A percentile compares a stretch with the other conserved stretches of the same genome.
Conservation (phyloP, 2,329 filamentous ascomycete species). For the Alternaria brassicae region DNA sequence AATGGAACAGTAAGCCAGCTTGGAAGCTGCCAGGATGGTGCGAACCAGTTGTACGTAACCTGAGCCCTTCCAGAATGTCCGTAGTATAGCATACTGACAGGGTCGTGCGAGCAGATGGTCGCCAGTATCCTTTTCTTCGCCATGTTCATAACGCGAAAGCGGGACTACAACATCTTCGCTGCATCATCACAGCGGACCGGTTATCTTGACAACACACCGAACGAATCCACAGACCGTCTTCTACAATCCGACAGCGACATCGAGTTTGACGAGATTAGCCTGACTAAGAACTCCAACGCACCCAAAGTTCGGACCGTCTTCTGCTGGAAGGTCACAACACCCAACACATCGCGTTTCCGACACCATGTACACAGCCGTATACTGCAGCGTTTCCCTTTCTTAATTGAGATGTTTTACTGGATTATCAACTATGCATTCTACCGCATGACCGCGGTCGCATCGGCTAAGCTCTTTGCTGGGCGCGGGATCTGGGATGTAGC, state of each 20-base stretch:
- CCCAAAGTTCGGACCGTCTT: slow-evolving; percentile 61
- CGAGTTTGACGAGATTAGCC: slow-evolving; percentile 47
- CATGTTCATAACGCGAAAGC: slow-evolving; percentile 58
- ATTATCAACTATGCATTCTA: slow-evolving; percentile 70
- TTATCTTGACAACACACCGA: slow-evolving; percentile 47
- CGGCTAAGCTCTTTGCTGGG: slow-evolving; percentile 60
- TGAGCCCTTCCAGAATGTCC: not conserved
- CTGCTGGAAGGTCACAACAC: slow-evolving; percentile 60
- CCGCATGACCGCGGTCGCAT: slow-evolving; percentile 62
- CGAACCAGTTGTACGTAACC: slow-evolving; percentile 48
- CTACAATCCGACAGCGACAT: slow-evolving; percentile 50
- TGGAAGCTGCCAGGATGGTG: slow-evolving; percentile 54
- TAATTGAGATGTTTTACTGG: slow-evolving; percentile 80
- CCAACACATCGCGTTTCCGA: slow-evolving; percentile 68
- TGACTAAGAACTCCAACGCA: slow-evolving; percentile 46
- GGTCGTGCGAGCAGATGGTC: slow-evolving; percentile 53
- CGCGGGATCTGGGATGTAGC: slow-evolving; percentile 63
- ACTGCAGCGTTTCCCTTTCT: slow-evolving; percentile 71
- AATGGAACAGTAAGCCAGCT: slow-evolving; percentile 52
- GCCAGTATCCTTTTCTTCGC: slow-evolving; percentile 58
- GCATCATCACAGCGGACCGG: slow-evolving; percentile 32
- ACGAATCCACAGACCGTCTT: slow-evolving; percentile 51
- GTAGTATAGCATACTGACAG: slow-evolving; percentile 11
- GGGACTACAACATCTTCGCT: slow-evolving; percentile 54
- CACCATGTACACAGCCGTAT: slow-evolving; percentile 67